These are phyloP conservation scores for Sclerotinia sclerotiorum DNA, from an alignment of 2,329 filamentous ascomycete genomes.

Conservation along the genomic window DNA sequence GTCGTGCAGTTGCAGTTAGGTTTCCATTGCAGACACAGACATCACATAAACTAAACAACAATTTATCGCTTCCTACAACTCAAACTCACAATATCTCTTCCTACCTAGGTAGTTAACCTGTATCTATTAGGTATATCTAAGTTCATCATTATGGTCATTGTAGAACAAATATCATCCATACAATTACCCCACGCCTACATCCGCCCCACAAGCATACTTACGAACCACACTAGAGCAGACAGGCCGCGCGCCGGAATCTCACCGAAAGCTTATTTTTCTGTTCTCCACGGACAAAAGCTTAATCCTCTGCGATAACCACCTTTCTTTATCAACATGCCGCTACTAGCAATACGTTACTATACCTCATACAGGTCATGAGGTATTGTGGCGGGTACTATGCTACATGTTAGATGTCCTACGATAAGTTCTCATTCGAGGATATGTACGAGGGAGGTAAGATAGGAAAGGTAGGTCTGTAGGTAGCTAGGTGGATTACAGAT, in stretches of 20 bases:
- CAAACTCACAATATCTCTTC: neutral
- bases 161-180: neutral
- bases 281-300: neutral
- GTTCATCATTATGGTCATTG: neutral
- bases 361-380: neutral
- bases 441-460: neutral
- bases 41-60: no score
- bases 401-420: neutral
- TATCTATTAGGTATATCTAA: neutral
- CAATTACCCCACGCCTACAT: neutral
- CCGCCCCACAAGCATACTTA: neutral
- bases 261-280: slow-evolving; percentile 15
- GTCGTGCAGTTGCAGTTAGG: no score
- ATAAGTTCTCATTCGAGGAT: neutral
- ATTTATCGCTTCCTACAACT: neutral
- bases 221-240: neutral
- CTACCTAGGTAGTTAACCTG: neutral
- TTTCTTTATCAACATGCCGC: neutral
- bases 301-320: neutral
- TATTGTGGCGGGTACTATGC: neutral
- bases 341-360: neutral
- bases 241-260: slow-evolving; percentile 2
- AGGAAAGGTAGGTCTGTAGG: neutral
- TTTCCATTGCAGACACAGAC: no score
- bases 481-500: neutral